Base-by-base conservation (phyloP, 805 yeast species). In the Candida sithepensis region DNA sequence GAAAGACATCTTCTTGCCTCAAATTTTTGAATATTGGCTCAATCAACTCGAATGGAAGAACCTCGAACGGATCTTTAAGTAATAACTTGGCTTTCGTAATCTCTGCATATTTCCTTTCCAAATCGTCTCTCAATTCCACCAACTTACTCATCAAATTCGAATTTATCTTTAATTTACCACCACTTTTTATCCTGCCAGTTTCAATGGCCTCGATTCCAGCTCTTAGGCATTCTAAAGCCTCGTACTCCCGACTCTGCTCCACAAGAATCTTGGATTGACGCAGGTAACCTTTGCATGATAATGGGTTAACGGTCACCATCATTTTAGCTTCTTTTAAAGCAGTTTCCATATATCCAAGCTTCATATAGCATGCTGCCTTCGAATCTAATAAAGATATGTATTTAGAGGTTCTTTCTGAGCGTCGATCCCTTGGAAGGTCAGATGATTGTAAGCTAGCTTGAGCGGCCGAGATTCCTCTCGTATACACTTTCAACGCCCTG, bases 301-400 rank as follows among this genome's bases (percentile, higher is more conserved):
- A 53, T 0, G 80, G 81, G 32, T 75, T 78, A 2, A 67, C 18
- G 13, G 50, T 49, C 3, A 72, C 55, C 39, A 74, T 52, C 32
- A 46, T 52, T 26, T 62, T 54, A 0, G 74, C 74, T 46, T 76
- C 81, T 22, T 51, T 48, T 24, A 69, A 59, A 0, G 81, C 76
- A 9, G 54, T 51, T 0, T 55, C 57, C 3, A 60, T 42, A 14
- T 63, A 56, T 4, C 60, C 58, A 44, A 76, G 50, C 49, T 74
- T 76, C 48, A 75, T 76, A 55, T 60, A 68, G 2, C 78, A 69
- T 2, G 82, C 82, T 1, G 81, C 78, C 18, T 81, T 55, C 46
- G 70, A 74, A 51, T 78, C 83, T 8, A 63, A 46, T 12, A 64
- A 44, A 2, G 58, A 18, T 4, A 48, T 49, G 28, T 56, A 50